A percentile compares a stretch with the other conserved stretches of the same genome.
phyloP scores from a whole-genome alignment of 768 basidiomycete genomes.

The Tylopilus rubrobrunneus region DNA sequence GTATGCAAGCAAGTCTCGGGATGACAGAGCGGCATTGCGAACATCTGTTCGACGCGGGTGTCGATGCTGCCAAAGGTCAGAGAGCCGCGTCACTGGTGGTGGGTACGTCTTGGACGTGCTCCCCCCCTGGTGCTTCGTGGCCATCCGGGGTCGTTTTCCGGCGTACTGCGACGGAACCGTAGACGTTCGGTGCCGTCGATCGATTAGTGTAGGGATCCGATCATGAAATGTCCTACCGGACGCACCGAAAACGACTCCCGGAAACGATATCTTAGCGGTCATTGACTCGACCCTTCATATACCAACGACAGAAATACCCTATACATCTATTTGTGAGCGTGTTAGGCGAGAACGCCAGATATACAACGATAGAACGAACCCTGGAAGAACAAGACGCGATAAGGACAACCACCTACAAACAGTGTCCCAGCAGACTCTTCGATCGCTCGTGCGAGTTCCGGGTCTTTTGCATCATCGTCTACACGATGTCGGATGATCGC shows the following conservation, averaged over 20 bases:
- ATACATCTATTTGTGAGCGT: too few species aligned
- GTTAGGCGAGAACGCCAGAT: too few species aligned
- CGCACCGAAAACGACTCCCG: constrained; percentile 12
- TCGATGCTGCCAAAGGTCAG: constrained; percentile 86
- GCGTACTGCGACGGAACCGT: constrained; percentile 40
- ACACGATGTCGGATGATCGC: too few species aligned
- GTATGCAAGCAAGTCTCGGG: constrained; percentile 94
- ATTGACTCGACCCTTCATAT: constrained; percentile 30
- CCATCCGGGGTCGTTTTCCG: constrained; percentile 53
- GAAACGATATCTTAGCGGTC: constrained; percentile 32
- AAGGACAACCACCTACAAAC: too few species aligned
- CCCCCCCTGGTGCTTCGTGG: constrained; percentile 9
- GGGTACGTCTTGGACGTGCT: constrained; percentile 37
- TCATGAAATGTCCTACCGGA: constrained; percentile 86
- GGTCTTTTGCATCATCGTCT: too few species aligned
- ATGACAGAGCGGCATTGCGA: constrained; percentile 91
- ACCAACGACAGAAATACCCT: constrained; percentile 15
- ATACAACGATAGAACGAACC: too few species aligned
- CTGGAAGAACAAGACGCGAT: too few species aligned
- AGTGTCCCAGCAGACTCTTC: too few species aligned
- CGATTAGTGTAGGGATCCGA: constrained; percentile 57
- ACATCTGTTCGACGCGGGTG: constrained; percentile 82
- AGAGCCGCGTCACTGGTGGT: constrained; percentile 72
- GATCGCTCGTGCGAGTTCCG: too few species aligned
- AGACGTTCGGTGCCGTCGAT: too few species aligned